Conservation (phyloP, 1,284 basidiomycete genomes). For the Cryptococcus depauperatus region DNA sequence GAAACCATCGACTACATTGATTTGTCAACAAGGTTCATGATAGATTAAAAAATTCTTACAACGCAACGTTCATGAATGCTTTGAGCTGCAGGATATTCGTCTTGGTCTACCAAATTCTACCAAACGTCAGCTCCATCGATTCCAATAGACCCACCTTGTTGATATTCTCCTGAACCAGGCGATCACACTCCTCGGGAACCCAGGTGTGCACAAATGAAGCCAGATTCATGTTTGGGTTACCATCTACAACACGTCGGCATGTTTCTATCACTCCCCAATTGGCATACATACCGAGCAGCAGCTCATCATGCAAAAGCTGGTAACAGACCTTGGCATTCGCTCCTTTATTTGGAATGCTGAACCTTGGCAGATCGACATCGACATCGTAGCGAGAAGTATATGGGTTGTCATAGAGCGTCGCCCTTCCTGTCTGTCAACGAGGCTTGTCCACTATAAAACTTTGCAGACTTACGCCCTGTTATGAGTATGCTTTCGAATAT, state of each 20-base stretch:
- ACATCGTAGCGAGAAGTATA: conserved; percentile 39
- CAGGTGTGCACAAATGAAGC: conserved; percentile 65
- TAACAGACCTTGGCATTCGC: conserved; percentile 52
- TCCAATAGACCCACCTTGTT: conserved; percentile 53
- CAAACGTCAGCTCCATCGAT: not conserved
- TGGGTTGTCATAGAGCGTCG: conserved; percentile 31
- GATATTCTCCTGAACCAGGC: conserved; percentile 73
- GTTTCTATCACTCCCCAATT: not conserved
- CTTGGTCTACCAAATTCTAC: conserved; percentile 79
- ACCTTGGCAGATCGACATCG: conserved; percentile 40
- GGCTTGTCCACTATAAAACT: not conserved
- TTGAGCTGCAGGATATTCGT: conserved; percentile 77
- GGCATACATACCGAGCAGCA: conserved; percentile 49
- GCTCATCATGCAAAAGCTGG: conserved; percentile 76
- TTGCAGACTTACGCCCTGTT: conserved; percentile 14
- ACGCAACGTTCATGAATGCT: conserved; percentile 68
- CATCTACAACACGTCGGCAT: conserved; percentile 49
- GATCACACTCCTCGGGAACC: conserved; percentile 58
- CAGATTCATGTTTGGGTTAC: conserved; percentile 68
- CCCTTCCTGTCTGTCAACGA: no score
- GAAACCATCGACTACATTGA: conserved; percentile 63
- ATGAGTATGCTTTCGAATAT: conserved; percentile 26
- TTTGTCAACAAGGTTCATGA: not conserved
- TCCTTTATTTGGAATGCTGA: conserved; percentile 43
- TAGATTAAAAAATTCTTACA: conserved; percentile 12